Evolutionary conservation across 352 stramenopile genomes (phyloP), one percentile per base, ranked within the genome.

Genomic region (Phytophthora cactorum): DNA sequence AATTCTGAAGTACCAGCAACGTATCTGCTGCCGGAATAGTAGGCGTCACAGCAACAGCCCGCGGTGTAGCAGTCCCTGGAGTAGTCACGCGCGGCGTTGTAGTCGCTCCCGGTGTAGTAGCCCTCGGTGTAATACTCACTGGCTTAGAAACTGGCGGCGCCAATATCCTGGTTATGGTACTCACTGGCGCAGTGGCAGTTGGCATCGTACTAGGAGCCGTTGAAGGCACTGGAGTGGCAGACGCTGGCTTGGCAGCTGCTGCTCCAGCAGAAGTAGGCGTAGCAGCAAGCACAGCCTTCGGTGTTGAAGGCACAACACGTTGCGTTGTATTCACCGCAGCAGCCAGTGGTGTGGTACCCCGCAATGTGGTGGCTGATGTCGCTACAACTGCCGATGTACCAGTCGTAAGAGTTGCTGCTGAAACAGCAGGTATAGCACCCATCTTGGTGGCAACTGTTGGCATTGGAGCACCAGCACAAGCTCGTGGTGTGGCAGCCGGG

Each of bases 1-100:
- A 91, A 47, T 90, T 74, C 39, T 88, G 77, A 39, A 92, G 62
- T 17, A 91, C 60, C 9, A 88, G 60, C 32, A 76, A 64, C 32
- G 75, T 89, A 4, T 68, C 51, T 32, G 61, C 53, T 38, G 62
- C 47, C 31, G 58, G 52, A 14, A 59, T 47, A 11, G 44, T 57
- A n/a, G 28, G 39, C 8, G 31, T 29, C 31, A 58, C 10, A 43
- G 41, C 22, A 38, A 58, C 10, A 43, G 41, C 22, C 1, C 25
- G 38, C 8, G 56, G 22, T 41, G 34, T 62, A 55, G 17, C 22
- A 31, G 51, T 55, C 25, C 8, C 32, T 14, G 53, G 17, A 4
- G 47, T 12, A 32, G 12, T 36, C 4, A 39, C 34, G n/a, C 31
- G 6, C 29, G 29, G 43, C 39, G 56, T 47, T 45, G 38, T 45